Evolutionary conservation across 2,329 filamentous ascomycete species (phyloP), one percentile per base, ranked within the genome.

Genomic region (Pezicula carpinea): DNA sequence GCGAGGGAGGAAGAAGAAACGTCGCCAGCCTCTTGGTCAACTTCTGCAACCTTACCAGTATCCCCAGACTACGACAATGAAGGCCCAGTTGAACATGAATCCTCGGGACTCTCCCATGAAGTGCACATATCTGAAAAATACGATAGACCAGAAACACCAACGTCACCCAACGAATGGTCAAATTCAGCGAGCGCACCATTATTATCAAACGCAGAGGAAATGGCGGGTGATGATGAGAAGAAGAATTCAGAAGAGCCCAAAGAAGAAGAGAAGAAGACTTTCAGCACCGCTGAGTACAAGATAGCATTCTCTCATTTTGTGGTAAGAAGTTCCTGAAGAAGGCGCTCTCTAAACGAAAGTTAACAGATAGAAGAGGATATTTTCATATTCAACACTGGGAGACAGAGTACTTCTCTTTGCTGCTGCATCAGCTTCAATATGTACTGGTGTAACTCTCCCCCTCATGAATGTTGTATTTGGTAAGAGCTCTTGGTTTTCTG

Each of bases 381-480:
- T 56, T 31, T 54, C 53, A 42, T 54, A 56, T 17, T 47, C 55
- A 3, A 50, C 47, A 3, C 38, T 19, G 18, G 31, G 23, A 34
- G 53, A 54, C 31, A 52, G 26, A 39, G 15, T 54, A 6, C 32
- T 57, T 18, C 35, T 57, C 11, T 18, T 54, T 31, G 49, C 43
- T 6, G 77, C 74, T 17, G 57, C 63, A 14, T 6, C 77, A 33
- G 71, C 76, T 39, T 75, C 76, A 14, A 67, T 77, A 8, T 76
- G 71, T 18, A 69, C 75, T 2, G 78, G 78, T 46, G 62, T 73
- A 38, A 80, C 77, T 2, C 60, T 81, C 40, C 78, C 78, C 0
- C 54, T 82, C 43, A 77, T 80, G 71, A 81, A 80, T 50, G 69
- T 80, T 7, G 67, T 79, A 10, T 79, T 80, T 57, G 75, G 75